A percentile compares a stretch with the other conserved stretches of the same genome.
These are phyloP conservation scores for Trametes cingulata DNA, from an alignment of 768 basidiomycete genomes.

Conservation along the genomic window DNA sequence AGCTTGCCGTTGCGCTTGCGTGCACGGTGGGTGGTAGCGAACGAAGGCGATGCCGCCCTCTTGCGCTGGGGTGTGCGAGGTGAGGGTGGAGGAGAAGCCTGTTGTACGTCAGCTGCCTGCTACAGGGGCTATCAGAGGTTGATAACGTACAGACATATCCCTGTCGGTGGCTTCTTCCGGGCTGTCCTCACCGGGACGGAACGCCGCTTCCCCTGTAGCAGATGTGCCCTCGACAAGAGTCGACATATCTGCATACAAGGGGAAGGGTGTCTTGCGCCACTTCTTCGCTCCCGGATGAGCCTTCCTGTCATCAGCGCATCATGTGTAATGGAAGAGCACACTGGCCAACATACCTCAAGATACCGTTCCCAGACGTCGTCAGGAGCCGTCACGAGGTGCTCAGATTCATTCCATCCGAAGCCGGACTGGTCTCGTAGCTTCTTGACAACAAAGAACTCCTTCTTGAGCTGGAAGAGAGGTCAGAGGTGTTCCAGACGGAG, in stretches of 20 bases:
- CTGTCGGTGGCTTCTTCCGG: too few species aligned
- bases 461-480: not conserved
- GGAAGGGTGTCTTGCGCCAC: not conserved
- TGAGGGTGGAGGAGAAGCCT: too few species aligned
- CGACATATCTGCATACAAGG: not conserved
- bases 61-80: too few species aligned
- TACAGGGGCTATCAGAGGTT: too few species aligned
- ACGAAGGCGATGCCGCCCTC: too few species aligned
- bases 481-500: too few species aligned
- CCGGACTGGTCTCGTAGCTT: not conserved
- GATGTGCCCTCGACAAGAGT: not conserved
- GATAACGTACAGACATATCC: too few species aligned
- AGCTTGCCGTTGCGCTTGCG: too few species aligned
- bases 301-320: not conserved
- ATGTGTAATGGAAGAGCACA: not conserved
- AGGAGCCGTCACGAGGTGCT: not conserved
- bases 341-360: not conserved
- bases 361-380: conserved; percentile 3
- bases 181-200: not conserved
- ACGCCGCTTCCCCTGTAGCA: not conserved
- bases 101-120: too few species aligned
- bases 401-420: not conserved
- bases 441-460: not conserved
- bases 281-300: not conserved
- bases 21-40: too few species aligned